Conservation (phyloP, 768 basidiomycete genomes). For the Agrocybe chaxingu region DNA sequence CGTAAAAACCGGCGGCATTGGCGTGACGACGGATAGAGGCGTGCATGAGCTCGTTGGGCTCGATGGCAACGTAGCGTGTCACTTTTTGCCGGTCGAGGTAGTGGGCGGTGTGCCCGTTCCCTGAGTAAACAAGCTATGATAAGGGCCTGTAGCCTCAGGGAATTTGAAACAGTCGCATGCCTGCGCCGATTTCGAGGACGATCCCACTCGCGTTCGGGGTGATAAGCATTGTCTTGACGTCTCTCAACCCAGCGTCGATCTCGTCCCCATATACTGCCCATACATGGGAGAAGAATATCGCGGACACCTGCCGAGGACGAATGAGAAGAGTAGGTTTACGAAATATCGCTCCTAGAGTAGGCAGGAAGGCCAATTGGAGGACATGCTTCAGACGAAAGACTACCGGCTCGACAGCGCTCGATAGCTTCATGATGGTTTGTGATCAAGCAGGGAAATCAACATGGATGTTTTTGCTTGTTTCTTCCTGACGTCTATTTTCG, state of each 20-base stretch:
- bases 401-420: slow-evolving; percentile 33
- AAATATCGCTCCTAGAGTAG: slow-evolving; percentile 41
- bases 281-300: slow-evolving; percentile 54
- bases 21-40: slow-evolving; percentile 47
- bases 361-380: slow-evolving; percentile 35
- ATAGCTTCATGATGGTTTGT: slow-evolving; percentile 40
- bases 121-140: slow-evolving; percentile 25
- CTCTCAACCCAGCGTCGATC: slow-evolving; percentile 38
- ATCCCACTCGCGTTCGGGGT: slow-evolving; percentile 53
- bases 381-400: slow-evolving; percentile 40
- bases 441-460: too few species aligned
- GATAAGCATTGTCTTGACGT: slow-evolving; percentile 46
- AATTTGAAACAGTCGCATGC: slow-evolving; percentile 25
- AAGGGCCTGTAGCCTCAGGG: neutral
- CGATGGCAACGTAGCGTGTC: slow-evolving; percentile 66
- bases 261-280: slow-evolving; percentile 51
- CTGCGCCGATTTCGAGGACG: slow-evolving; percentile 69
- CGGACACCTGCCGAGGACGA: slow-evolving; percentile 41
- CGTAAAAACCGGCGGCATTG: slow-evolving; percentile 46
- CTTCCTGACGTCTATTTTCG: too few species aligned
- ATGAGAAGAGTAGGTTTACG: slow-evolving; percentile 42
- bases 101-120: slow-evolving; percentile 57
- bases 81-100: slow-evolving; percentile 58
- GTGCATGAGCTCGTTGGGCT: slow-evolving; percentile 66
- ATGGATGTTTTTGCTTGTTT: too few species aligned